These are phyloP conservation scores for Globisporangium middletonii DNA, from an alignment of 352 stramenopile genomes.

Conservation along the genomic window DNA sequence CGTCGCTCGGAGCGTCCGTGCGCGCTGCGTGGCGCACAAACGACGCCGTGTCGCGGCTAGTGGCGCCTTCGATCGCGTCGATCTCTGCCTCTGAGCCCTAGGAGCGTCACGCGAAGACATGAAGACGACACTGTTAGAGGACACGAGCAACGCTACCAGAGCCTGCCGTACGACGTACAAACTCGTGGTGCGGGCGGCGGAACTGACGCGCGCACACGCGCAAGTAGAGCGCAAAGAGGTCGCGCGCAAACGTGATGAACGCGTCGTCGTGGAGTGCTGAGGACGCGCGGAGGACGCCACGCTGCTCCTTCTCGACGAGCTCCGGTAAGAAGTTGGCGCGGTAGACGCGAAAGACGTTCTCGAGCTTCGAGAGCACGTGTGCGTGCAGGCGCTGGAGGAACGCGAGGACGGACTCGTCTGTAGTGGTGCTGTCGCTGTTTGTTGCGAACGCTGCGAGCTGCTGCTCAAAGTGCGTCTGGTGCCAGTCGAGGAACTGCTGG, in stretches of 20 bases:
- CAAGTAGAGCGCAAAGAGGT: conserved; percentile 58
- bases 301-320: conserved; percentile 30
- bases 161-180: conserved; percentile 26
- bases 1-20: conserved; percentile 29
- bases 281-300: conserved; percentile 25
- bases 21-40: conserved; percentile 14
- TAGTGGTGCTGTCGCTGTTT: conserved; percentile 9
- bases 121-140: neutral
- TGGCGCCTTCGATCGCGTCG: conserved; percentile 11
- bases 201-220: conserved; percentile 47
- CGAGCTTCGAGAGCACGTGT: conserved; percentile 44
- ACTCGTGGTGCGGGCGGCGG: conserved; percentile 42
- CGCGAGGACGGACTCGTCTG: conserved; percentile 38
- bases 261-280: conserved; percentile 50
- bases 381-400: conserved; percentile 54
- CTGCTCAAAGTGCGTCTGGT: conserved; percentile 66
- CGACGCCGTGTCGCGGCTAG: conserved; percentile 17
- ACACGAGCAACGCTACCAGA: neutral
- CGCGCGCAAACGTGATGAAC: conserved; percentile 66
- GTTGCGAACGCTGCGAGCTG: conserved; percentile 34
- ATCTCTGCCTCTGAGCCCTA: conserved; percentile 55
- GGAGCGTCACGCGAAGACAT: neutral
- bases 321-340: conserved; percentile 59
- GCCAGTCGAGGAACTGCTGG: conserved; percentile 82
- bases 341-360: conserved; percentile 57